Base-by-base conservation (phyloP, 2,329 filamentous ascomycete species). In the Pseudofabraea citricarpa region DNA sequence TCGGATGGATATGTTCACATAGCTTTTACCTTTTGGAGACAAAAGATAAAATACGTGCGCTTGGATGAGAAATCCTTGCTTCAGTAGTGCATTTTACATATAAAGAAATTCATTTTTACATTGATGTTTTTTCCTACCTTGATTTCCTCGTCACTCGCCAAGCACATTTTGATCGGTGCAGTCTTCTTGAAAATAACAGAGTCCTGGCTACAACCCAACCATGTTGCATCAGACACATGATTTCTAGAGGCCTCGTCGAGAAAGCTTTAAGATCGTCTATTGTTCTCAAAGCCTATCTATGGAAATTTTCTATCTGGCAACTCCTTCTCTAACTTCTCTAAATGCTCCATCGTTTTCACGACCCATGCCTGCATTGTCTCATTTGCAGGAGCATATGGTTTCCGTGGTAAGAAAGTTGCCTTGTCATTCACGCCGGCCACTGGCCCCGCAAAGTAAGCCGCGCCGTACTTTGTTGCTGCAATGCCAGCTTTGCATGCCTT, bases 401-500 rank as follows among this genome's bases (percentile, higher is more conserved):
- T 64, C 10, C 70, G 56, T 50, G 71, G 71, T 26, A 61, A 56
- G 52, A 70, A 73, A 2, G 59, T 48, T 0, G 49, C 58, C 51
- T 64, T 58, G 12, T 62, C 52, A 13, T 51, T 46, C 1, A 72
- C n/a, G 0, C 68, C 70, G 4, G 70, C 50, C 1, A 54, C 50
- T 8, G 54, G 58, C 0, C 70, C 71, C 0, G 70, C 49, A 47
- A 67, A 72, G 46, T 65, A 57, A 53, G 66, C 69, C 0, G 68
- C 64, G 5, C 65, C 71, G 41, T 66, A 74, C 50, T 74, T 74
- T 0, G 71, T 74, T 6, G 63, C 56, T 0, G 68, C 63, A 19
- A 74, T 64, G 0, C 67, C 64, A 55, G 73, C 72, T 53, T 74
- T 74, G 48, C 71, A 74, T 0, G 71, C 70, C 64, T 69, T 71